Conservation (phyloP, 805 yeast species). For the Saccharomycopsis schoenii region DNA sequence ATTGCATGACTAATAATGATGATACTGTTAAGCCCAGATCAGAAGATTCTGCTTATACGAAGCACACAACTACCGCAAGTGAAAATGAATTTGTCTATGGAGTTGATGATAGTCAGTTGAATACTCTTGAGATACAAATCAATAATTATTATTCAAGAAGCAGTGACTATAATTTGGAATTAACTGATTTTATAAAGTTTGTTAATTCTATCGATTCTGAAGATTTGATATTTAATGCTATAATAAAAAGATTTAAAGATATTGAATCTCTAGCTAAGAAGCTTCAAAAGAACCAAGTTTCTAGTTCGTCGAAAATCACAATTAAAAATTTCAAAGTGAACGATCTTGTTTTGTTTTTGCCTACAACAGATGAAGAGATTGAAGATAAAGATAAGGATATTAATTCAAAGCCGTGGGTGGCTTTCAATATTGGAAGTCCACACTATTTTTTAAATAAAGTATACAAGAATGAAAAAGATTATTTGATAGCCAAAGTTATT, state of each 20-base stretch:
- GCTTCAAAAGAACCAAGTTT: conserved; percentile 61
- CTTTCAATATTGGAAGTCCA: conserved; percentile 82
- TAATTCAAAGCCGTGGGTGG: conserved; percentile 72
- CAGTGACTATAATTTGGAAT: background rate
- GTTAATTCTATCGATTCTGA: background rate
- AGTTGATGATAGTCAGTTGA: background rate
- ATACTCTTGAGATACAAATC: background rate
- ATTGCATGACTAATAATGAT: background rate
- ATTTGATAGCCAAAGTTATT: conserved; percentile 69
- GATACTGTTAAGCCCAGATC: background rate
- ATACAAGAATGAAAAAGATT: conserved; percentile 40
- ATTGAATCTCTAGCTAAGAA: conserved; percentile 85
- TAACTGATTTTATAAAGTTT: background rate
- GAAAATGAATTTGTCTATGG: background rate
- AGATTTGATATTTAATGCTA: conserved; percentile 30
- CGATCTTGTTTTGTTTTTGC: conserved; percentile 78
- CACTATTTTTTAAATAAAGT: conserved; percentile 55
- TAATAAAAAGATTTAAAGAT: conserved; percentile 72
- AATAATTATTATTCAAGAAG: background rate
- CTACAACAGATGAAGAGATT: conserved; percentile 43
- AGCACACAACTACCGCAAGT: background rate
- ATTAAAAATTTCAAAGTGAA: conserved; percentile 57
- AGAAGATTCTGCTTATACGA: background rate
- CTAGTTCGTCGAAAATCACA: conserved; percentile 46
- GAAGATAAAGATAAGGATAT: conserved; percentile 8